A percentile compares a stretch with the other conserved stretches of the same genome.
phyloP scores from a whole-genome alignment of 2,329 filamentous ascomycete species.

The Trichoderma atrobrunneum region DNA sequence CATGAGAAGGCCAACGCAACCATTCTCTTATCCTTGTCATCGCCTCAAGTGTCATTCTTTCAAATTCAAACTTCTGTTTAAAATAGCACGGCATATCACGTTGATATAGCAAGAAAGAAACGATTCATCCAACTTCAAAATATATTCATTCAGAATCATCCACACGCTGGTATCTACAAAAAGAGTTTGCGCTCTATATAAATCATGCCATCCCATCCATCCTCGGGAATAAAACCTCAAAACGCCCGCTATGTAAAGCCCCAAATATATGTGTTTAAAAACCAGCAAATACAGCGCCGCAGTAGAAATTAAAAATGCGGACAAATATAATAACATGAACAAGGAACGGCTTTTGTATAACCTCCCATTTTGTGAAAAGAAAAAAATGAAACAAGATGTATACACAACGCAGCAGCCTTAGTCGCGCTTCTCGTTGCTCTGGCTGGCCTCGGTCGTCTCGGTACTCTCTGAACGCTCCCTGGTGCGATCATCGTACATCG shows the following conservation, averaged over 20 bases:
- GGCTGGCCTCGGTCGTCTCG: neutral
- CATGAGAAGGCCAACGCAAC: rapidly evolving
- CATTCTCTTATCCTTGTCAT: rapidly evolving
- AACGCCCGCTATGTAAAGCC: constrained; percentile 21
- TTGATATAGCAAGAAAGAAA: neutral
- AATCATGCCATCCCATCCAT: neutral
- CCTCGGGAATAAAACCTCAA: constrained; percentile 11
- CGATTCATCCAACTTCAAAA: neutral
- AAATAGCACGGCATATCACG: neutral
- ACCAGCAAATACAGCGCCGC: constrained; percentile 1
- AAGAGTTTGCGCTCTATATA: constrained; percentile 8
- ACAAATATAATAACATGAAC: constrained; percentile 10
- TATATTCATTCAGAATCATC: neutral
- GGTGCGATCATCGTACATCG: neutral
- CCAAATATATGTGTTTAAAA: neutral
- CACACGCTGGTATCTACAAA: constrained; percentile 12
- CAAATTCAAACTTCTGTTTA: neutral
- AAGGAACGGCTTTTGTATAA: constrained; percentile 12
- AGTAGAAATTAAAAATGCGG: neutral
- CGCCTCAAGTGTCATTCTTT: neutral
- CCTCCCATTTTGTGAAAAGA: neutral
- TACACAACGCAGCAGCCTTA: neutral
- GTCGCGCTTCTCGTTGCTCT: constrained; percentile 10
- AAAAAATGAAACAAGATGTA: neutral
- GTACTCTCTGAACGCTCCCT: constrained; percentile 8